Percentiles rank a stretch among this genome's conserved stretches.
Conservation (phyloP, 78 protist genomes). For the Dictyostelium capitatum region DNA sequence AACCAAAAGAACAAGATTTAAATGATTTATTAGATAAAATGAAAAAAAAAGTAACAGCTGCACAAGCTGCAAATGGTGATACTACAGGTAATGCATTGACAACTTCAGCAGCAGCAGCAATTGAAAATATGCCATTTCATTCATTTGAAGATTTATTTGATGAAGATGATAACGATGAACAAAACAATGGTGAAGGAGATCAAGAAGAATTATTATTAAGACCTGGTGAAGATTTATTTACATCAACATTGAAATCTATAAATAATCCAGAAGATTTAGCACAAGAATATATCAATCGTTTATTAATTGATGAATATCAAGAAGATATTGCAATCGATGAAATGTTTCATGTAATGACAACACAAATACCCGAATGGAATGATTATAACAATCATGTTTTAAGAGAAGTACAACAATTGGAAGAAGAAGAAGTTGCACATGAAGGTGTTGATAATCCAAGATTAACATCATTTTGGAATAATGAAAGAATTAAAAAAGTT, state of each 20-base stretch:
- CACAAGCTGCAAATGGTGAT: too few relatives aligned
- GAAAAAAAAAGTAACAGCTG: background rate
- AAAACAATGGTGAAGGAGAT: background rate
- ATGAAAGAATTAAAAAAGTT: conserved; percentile 12
- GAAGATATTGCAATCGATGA: background rate
- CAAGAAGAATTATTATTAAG: background rate
- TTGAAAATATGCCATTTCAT: background rate
- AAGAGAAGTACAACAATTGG: background rate
- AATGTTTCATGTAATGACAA: too few relatives aligned
- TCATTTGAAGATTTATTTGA: background rate
- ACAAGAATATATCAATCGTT: background rate
- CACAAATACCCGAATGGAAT: background rate
- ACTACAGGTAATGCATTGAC: too few relatives aligned
- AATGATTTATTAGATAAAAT: background rate
- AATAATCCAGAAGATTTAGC: background rate
- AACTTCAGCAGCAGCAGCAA: background rate
- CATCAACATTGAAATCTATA: background rate
- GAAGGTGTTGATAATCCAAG: background rate
- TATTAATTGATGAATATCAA: background rate
- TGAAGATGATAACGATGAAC: background rate
- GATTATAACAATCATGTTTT: conserved; percentile 8
- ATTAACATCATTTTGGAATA: background rate
- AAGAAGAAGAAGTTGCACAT: background rate
- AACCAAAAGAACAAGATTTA: background rate
- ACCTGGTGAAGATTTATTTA: background rate